These are phyloP conservation scores for grape (Vitis vinifera) DNA, from an alignment of 164 flowering plant species.

Conservation along the genomic window ASM3070453v1 NC_081818.1:301501-302000, in stretches of 20 bases:
- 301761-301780: no score
- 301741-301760: no score
- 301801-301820: no score
- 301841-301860: neutral
- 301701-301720: neutral
- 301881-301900: neutral
- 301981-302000: constrained; percentile 42
- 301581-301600: neutral
- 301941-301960: neutral
- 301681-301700: neutral
- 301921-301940: constrained; percentile 2
- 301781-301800: no score
- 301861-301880: neutral
- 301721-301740: no score
- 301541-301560: neutral
- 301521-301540: neutral
- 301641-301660: neutral
- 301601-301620: neutral
- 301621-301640: neutral
- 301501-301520: neutral
- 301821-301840: no score
- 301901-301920: neutral
- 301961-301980: constrained; percentile 41
- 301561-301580: neutral
- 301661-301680: neutral